A percentile compares a stretch with the other conserved stretches of the same genome.
These are phyloP conservation scores for Mycogone perniciosa DNA, from an alignment of 2,329 filamentous ascomycete species.

Conservation along the genomic window DNA sequence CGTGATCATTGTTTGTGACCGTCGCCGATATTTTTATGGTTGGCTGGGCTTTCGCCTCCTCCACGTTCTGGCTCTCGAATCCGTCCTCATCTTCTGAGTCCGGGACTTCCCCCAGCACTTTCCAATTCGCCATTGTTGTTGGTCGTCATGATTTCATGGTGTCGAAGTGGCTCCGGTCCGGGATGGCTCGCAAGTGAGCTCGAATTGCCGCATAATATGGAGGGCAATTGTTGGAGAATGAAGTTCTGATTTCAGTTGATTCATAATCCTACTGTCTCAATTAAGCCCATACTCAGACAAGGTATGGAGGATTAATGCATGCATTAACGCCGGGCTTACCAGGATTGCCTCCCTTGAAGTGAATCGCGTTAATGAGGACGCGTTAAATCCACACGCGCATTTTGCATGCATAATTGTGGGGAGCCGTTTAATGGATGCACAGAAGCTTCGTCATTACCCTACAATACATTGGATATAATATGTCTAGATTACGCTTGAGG, in stretches of 20 bases:
- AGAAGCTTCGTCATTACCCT: too few species aligned
- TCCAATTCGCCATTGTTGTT: constrained; percentile 40
- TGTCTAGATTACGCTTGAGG: too few species aligned
- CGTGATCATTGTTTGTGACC: not conserved
- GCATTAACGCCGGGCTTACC: too few species aligned
- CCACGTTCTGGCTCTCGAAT: constrained; percentile 32
- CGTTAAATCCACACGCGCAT: too few species aligned
- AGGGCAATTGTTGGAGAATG: not conserved
- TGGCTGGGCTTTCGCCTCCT: not conserved
- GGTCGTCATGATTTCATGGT: constrained; percentile 22
- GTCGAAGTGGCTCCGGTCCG: not conserved
- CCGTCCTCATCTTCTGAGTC: constrained; percentile 45
- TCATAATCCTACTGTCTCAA: not conserved
- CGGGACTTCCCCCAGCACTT: constrained; percentile 44
- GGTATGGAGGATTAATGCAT: not conserved
- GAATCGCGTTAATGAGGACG: not conserved
- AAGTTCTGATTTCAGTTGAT: not conserved
- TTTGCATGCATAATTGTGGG: too few species aligned
- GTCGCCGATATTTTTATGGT: not conserved
- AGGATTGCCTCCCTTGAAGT: not conserved
- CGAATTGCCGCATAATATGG: not conserved
- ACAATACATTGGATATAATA: too few species aligned
- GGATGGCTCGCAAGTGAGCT: not conserved
- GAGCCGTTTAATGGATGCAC: too few species aligned
- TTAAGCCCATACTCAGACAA: not conserved